Percentiles rank a stretch among this genome's conserved stretches.
phyloP scores from a whole-genome alignment of 2,329 filamentous ascomycete genomes.

The Ceratocystis variospora region DNA sequence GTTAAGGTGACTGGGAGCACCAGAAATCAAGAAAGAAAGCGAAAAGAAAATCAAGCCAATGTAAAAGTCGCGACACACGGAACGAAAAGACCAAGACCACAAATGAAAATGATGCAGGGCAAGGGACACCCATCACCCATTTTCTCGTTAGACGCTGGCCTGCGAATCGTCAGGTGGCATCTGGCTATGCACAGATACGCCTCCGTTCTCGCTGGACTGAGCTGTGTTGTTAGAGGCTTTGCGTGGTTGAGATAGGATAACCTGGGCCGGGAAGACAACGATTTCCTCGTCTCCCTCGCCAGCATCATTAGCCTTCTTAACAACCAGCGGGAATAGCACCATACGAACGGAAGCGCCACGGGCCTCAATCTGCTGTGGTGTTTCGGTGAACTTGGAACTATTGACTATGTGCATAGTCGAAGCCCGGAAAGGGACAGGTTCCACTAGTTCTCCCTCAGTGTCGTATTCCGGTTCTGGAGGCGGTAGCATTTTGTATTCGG shows the following conservation, averaged over 20 bases:
- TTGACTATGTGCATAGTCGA: slow-evolving; percentile 74
- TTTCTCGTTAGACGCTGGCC: slow-evolving; percentile 24
- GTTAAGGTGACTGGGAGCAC: slow-evolving; percentile 14
- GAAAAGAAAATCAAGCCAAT: not conserved
- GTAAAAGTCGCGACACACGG: not conserved
- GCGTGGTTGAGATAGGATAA: slow-evolving; percentile 53
- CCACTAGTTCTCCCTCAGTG: slow-evolving; percentile 73
- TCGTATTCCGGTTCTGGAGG: slow-evolving; percentile 92
- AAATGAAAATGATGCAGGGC: not conserved
- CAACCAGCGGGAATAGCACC: slow-evolving; percentile 88
- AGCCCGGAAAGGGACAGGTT: slow-evolving; percentile 83
- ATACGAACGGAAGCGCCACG: slow-evolving; percentile 69
- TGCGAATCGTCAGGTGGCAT: slow-evolving; percentile 26
- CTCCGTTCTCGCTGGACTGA: slow-evolving; percentile 40
- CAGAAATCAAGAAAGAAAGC: not conserved
- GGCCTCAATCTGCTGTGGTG: slow-evolving; percentile 68
- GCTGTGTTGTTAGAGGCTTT: slow-evolving; percentile 29
- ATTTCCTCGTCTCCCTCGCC: slow-evolving; percentile 87
- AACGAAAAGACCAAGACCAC: slow-evolving; percentile 13
- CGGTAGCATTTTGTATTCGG: slow-evolving; percentile 97
- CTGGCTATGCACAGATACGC: slow-evolving; percentile 26
- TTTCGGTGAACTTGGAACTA: slow-evolving; percentile 41
- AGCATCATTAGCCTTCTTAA: slow-evolving; percentile 84
- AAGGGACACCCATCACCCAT: too few relatives aligned
- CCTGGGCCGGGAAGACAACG: slow-evolving; percentile 88